phyloP scores from a whole-genome alignment of 2,329 filamentous ascomycete genomes.

The Grosmannia penicillata region DNA sequence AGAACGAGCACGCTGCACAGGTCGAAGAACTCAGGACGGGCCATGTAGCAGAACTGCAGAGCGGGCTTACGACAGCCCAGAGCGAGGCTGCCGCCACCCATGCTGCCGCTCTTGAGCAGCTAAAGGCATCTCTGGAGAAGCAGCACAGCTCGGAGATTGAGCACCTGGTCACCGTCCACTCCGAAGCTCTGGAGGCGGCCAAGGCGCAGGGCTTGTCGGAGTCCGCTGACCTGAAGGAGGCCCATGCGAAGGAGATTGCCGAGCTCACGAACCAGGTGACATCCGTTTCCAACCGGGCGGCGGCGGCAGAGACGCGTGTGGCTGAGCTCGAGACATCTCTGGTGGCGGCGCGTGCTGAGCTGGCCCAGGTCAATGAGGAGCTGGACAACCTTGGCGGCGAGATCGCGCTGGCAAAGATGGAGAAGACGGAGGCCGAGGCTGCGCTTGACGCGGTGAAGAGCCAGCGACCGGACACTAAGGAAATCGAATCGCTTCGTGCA shows the following conservation, averaged over 20 bases:
- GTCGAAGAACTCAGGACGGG: neutral
- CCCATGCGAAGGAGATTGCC: slow-evolving; percentile 24
- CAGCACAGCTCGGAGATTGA: slow-evolving; percentile 30
- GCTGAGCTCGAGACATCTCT: slow-evolving; percentile 22
- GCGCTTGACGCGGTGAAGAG: slow-evolving; percentile 44
- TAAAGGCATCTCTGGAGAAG: slow-evolving; percentile 25
- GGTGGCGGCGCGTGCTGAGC: slow-evolving; percentile 15
- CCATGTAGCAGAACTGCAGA: no score
- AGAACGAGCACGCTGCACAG: slow-evolving; percentile 15
- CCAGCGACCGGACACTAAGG: slow-evolving; percentile 40
- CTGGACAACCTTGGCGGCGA: slow-evolving; percentile 33
- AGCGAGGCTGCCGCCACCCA: slow-evolving; percentile 2
- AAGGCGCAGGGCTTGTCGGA: slow-evolving; percentile 28
- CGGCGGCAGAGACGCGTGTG: slow-evolving; percentile 22
- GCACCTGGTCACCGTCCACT: slow-evolving; percentile 26
- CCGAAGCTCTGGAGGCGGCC: slow-evolving; percentile 28
- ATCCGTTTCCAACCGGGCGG: slow-evolving; percentile 25
- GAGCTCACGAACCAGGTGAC: slow-evolving; percentile 17
- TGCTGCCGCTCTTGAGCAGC: slow-evolving; percentile 19
- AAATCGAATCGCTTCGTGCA: slow-evolving; percentile 33
- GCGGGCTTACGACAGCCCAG: slow-evolving; percentile 17
- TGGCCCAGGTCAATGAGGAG: slow-evolving; percentile 32
- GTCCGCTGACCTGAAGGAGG: slow-evolving; percentile 17
- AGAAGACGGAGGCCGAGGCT: slow-evolving; percentile 41
- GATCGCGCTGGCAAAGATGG: slow-evolving; percentile 45